These are phyloP conservation scores for Piper longum DNA, from an alignment of 164 flowering plant species.

Conservation along the genomic window DNA sequence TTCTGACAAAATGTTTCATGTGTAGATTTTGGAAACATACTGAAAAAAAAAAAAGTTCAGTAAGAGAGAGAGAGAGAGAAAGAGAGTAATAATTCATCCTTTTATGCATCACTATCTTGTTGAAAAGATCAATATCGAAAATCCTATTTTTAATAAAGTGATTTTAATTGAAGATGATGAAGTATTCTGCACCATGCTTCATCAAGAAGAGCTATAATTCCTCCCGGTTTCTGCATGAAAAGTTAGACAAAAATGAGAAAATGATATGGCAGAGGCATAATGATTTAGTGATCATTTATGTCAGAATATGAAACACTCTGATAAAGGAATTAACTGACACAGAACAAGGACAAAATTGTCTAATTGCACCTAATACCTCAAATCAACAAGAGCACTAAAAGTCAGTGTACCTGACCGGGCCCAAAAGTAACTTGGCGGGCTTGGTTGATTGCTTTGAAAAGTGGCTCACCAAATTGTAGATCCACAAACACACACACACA, in stretches of 20 bases:
- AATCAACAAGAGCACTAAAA: no score
- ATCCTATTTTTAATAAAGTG: neutral
- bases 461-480: no score
- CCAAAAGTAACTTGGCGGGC: no score
- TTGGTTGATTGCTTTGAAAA: no score
- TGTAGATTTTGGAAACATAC: conserved; percentile 94
- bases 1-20: conserved; percentile 78
- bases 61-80: conserved; percentile 1
- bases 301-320: no score
- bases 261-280: neutral
- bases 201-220: conserved; percentile 77
- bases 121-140: neutral
- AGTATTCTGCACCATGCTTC: conserved; percentile 61
- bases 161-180: conserved; percentile 1
- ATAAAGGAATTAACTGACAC: no score
- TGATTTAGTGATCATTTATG: neutral
- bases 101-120: neutral
- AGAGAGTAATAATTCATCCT: neutral
- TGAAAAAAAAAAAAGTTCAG: conserved; percentile 14
- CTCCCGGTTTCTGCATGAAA: conserved; percentile 77
- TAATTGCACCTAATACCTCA: no score
- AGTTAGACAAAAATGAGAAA: conserved; percentile 3
- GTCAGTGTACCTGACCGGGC: no score
- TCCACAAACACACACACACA: no score
- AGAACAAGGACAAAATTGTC: no score